Evolutionary conservation across 805 yeast genomes (phyloP).

Genomic region (Yarrowia alimentaria): DNA sequence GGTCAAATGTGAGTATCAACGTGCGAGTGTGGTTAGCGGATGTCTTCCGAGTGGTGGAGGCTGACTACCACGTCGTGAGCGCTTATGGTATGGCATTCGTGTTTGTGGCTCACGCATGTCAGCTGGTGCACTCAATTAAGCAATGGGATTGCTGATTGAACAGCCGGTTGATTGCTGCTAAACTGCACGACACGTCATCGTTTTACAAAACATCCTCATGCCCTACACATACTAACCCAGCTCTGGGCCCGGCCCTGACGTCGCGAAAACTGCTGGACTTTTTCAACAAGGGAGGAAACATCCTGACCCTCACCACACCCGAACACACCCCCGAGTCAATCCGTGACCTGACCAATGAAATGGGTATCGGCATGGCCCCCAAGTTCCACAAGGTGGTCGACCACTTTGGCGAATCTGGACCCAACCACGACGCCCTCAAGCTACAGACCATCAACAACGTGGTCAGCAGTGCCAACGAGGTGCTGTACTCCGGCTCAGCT

Average conservation of each 20-base stretch:
- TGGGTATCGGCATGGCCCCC: conserved; percentile 84
- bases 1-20: conserved; percentile 22
- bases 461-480: conserved; percentile 22
- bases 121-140: no score
- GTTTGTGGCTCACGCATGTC: no score
- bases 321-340: conserved; percentile 57
- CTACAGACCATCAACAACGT: conserved; percentile 30
- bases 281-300: conserved; percentile 68
- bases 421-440: conserved; percentile 35
- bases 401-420: conserved; percentile 50
- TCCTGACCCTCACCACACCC: conserved; percentile 60
- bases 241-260: conserved; percentile 44
- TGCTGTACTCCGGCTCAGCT: conserved; percentile 53
- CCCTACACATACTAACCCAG: conserved; percentile 44
- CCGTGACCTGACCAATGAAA: conserved; percentile 65
- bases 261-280: conserved; percentile 57
- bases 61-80: no score
- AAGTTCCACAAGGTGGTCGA: conserved; percentile 63
- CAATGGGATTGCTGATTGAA: no score
- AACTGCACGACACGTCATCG: no score
- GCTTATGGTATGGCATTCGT: no score
- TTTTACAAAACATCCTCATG: no score
- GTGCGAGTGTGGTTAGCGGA: no score
- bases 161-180: no score
- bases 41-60: no score